These are phyloP conservation scores for Myrica gale DNA, from an alignment of 306 rosid species.

Conservation along the genomic window DNA sequence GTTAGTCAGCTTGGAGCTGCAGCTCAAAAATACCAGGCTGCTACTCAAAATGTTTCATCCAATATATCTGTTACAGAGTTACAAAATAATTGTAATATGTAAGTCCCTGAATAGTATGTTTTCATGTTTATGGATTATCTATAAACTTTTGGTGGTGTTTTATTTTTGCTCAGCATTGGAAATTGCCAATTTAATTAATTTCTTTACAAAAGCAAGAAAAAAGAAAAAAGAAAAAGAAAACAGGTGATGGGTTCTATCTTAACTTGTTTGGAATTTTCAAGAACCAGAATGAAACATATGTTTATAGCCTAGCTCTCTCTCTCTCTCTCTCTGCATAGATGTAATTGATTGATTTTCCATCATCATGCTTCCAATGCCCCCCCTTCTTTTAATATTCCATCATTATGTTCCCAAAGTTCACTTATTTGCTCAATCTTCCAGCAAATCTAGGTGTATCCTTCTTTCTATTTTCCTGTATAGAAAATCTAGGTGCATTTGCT, in stretches of 20 bases:
- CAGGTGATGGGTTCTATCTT: neutral
- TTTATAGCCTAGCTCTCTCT: neutral
- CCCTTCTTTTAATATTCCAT: too few relatives aligned
- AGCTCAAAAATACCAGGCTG: slow-evolving; percentile 93
- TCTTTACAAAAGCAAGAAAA: neutral
- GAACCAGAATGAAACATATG: neutral
- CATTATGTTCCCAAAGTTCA: too few relatives aligned
- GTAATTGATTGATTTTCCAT: too few relatives aligned
- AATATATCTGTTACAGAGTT: slow-evolving; percentile 83
- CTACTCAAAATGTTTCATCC: slow-evolving; percentile 85
- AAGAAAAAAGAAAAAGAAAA: neutral
- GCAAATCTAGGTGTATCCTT: too few relatives aligned
- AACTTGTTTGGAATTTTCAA: neutral
- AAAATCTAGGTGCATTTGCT: too few relatives aligned
- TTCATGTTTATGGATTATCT: slow-evolving; percentile 7
- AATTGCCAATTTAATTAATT: neutral
- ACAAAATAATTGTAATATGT: slow-evolving; percentile 94
- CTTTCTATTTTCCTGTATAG: too few relatives aligned
- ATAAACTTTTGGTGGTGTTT: slow-evolving; percentile 1
- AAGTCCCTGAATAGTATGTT: slow-evolving; percentile 28
- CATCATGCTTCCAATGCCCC: too few relatives aligned
- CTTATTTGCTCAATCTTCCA: too few relatives aligned
- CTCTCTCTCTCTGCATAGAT: neutral
- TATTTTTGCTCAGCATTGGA: neutral
- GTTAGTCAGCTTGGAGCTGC: slow-evolving; percentile 94